Base-by-base conservation (phyloP, 2,329 filamentous ascomycete species). In the Ophiostoma angusticollis region DNA sequence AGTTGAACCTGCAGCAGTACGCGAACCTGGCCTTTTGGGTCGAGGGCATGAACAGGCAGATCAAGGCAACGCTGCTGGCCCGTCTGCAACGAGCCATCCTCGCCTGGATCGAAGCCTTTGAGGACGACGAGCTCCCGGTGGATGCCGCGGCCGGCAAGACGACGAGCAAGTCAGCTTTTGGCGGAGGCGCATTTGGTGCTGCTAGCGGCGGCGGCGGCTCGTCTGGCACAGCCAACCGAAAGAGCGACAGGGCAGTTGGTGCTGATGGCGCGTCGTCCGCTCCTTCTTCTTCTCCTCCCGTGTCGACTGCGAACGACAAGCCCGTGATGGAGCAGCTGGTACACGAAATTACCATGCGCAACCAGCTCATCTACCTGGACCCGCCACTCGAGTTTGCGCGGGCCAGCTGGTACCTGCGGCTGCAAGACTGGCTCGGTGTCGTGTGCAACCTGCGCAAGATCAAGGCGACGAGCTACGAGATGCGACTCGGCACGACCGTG, bases 261-360 rank as follows among this genome's bases (percentile, higher is more conserved):
- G n/a, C 37, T 11, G 72, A 62, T 44, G 64, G 67, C 34, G 64
- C 71, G 36, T 74, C 70, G 50, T 58, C 59, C 8, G 52, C 54
- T 11, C 57, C 58, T 5, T 68, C 21, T 3, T 22, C 25, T 2
- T 12, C 27, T 5, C 33, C n/a, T 18, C 70, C 22, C 45, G 47
- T 12, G 43, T 48, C 9, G 59, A 62, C 35, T 47, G 49, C 31
- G 47, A 61, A 63, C 23, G 68, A 74, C 41, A 61, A 63, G 3
- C 84, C 84, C 0, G 68, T 68, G 4, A 76, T 93, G 61, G 78
- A 73, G 51, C 74, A 72, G 22, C 71, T 93, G 18, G 70, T 91
- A 13, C 84, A 95, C 50, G 91, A 98, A 56, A 80, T 99, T 39
- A 91, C 85, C 6, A 98, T 98, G 85, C 83, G 84, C 23, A 96